phyloP scores from a whole-genome alignment of 768 basidiomycete species.

The Tricholoma terreum region DNA sequence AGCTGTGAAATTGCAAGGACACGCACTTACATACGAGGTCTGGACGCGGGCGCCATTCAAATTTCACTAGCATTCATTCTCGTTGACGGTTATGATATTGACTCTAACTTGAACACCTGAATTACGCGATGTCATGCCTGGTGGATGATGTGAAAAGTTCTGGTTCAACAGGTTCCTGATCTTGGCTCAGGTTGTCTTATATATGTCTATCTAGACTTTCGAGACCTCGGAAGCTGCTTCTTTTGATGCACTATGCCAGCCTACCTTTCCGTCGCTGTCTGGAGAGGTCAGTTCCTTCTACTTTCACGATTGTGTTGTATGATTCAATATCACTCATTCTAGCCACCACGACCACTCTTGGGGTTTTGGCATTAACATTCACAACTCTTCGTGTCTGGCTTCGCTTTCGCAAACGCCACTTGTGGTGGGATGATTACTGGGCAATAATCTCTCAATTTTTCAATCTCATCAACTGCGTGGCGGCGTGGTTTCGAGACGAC shows the following conservation, averaged over 20 bases:
- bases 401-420: conserved; percentile 11
- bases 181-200: too few relatives aligned
- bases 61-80: too few relatives aligned
- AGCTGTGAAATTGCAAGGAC: too few relatives aligned
- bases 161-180: too few relatives aligned
- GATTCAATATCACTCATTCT: not conserved
- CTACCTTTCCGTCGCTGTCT: not conserved
- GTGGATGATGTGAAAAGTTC: too few relatives aligned
- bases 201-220: too few relatives aligned
- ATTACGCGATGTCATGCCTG: too few relatives aligned
- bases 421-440: conserved; percentile 24
- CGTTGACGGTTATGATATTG: too few relatives aligned
- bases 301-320: not conserved
- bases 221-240: not conserved
- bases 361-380: conserved; percentile 11
- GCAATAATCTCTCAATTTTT: conserved; percentile 9
- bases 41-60: too few relatives aligned
- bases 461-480: conserved; percentile 4
- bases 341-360: conserved; percentile 11
- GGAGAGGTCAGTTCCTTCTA: not conserved
- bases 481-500: conserved; percentile 12
- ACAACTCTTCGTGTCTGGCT: conserved; percentile 17
- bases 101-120: too few relatives aligned
- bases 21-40: too few relatives aligned
- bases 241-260: not conserved